Conservation (phyloP, 2,329 filamentous ascomycete genomes). For the Penicillium sp. region DNA sequence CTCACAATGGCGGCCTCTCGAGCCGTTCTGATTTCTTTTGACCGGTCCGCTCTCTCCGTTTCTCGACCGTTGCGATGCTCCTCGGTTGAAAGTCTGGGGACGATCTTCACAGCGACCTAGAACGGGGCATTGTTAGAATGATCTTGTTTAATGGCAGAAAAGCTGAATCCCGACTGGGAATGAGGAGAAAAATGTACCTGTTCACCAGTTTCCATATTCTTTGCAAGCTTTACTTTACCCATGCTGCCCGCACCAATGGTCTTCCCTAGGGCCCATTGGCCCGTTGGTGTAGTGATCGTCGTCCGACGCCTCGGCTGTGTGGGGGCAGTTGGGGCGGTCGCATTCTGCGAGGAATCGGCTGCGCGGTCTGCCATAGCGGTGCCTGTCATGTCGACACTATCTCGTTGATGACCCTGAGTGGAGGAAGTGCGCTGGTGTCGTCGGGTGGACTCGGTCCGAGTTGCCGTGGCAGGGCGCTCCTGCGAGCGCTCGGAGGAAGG, state of each 20-base stretch:
- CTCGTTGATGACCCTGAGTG: constrained; percentile 42
- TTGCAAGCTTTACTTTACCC: constrained; percentile 97
- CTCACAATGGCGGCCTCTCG: constrained; percentile 96
- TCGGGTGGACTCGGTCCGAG: constrained; percentile 56
- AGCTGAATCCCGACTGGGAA: background rate
- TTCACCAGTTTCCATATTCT: constrained; percentile 84
- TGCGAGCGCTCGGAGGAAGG: constrained; percentile 62
- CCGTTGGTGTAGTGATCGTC: constrained; percentile 84
- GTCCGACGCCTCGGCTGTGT: constrained; percentile 61
- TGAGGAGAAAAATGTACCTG: constrained; percentile 58
- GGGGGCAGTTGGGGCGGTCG: constrained; percentile 38
- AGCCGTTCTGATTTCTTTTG: constrained; percentile 92
- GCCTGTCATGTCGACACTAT: constrained; percentile 48
- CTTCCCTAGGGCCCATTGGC: constrained; percentile 93
- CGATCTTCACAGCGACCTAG: constrained; percentile 95
- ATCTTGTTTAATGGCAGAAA: background rate
- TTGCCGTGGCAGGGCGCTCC: constrained; percentile 41
- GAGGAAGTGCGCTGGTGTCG: constrained; percentile 43
- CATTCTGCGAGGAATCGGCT: constrained; percentile 52
- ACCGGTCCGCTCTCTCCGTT: constrained; percentile 88
- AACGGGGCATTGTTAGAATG: constrained; percentile 3
- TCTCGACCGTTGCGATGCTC: constrained; percentile 72
- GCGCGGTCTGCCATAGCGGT: constrained; percentile 53
- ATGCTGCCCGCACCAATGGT: constrained; percentile 97
- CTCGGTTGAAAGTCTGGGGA: constrained; percentile 84